Percentiles rank a stretch among this genome's conserved stretches.
phyloP scores from a whole-genome alignment of 2,329 filamentous ascomycete species.

The Elsinoe ampelina region DNA sequence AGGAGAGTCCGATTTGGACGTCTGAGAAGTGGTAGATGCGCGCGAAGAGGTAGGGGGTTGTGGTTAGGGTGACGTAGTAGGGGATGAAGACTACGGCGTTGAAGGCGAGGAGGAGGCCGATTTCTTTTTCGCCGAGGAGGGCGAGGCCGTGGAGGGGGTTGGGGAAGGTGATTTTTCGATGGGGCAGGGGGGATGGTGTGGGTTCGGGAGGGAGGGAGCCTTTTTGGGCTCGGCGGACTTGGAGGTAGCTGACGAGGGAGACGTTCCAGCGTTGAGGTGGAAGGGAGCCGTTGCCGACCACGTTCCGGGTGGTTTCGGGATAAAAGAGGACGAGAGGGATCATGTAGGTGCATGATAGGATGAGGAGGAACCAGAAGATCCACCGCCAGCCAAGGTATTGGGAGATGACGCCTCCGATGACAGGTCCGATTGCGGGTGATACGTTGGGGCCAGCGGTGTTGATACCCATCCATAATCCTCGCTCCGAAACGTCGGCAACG shows the following conservation, averaged over 20 bases:
- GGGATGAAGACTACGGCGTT: slow-evolving; percentile 36
- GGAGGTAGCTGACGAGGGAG: slow-evolving; percentile 23
- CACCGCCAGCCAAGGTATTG: slow-evolving; percentile 29
- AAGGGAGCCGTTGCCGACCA: slow-evolving; percentile 32
- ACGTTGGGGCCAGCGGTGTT: slow-evolving; percentile 22
- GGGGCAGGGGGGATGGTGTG: slow-evolving; percentile 19
- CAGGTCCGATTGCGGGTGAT: slow-evolving; percentile 21
- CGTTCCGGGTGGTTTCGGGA: slow-evolving; percentile 33
- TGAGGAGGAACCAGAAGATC: slow-evolving; percentile 38
- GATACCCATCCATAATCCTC: slow-evolving; percentile 29
- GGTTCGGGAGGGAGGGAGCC: slow-evolving; percentile 12
- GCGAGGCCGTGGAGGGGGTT: slow-evolving; percentile 36
- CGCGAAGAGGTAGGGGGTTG: slow-evolving; percentile 38
- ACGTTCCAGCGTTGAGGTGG: slow-evolving; percentile 24
- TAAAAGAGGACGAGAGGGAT: slow-evolving; percentile 25
- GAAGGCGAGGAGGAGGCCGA: slow-evolving; percentile 30
- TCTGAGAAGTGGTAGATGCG: slow-evolving; percentile 39
- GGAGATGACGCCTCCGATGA: slow-evolving; percentile 26
- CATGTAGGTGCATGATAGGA: slow-evolving; percentile 29
- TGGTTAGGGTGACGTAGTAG: slow-evolving; percentile 39
- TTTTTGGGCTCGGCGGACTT: slow-evolving; percentile 15
- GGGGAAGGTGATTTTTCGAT: slow-evolving; percentile 33
- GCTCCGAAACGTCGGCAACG: slow-evolving; percentile 27
- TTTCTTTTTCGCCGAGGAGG: slow-evolving; percentile 33
- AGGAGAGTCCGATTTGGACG: slow-evolving; percentile 37